Evolutionary conservation across 345 rosid species (phyloP).

Genomic region (Draba incana): DNA sequence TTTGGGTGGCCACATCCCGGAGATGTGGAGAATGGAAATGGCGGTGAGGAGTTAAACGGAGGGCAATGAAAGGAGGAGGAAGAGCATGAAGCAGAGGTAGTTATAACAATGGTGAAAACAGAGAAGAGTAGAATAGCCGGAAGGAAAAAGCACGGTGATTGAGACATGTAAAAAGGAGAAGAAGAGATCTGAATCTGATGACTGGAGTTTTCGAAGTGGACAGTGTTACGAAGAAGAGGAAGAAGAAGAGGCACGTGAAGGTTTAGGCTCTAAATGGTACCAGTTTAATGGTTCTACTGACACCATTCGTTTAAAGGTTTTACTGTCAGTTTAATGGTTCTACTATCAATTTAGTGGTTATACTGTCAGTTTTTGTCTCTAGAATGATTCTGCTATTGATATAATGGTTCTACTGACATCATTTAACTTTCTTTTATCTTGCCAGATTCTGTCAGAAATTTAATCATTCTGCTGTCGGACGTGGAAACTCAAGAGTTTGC

Average conservation of each 20-base stretch:
- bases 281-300: too few species aligned
- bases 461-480: too few species aligned
- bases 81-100: slow-evolving; percentile 39
- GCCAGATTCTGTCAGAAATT: too few species aligned
- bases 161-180: slow-evolving; percentile 37
- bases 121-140: slow-evolving; percentile 13
- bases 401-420: too few species aligned
- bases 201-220: slow-evolving; percentile 25
- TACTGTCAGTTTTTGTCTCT: too few species aligned
- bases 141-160: slow-evolving; percentile 27
- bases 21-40: slow-evolving; percentile 73
- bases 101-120: slow-evolving; percentile 29
- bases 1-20: slow-evolving; percentile 85
- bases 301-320: too few species aligned
- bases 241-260: slow-evolving; percentile 42
- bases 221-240: slow-evolving; percentile 26
- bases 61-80: slow-evolving; percentile 53
- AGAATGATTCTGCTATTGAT: too few species aligned
- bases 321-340: too few species aligned
- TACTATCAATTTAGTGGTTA: too few species aligned
- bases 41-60: slow-evolving; percentile 65
- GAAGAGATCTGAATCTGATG: slow-evolving; percentile 32
- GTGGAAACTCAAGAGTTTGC: slow-evolving; percentile 19
- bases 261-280: too few species aligned
- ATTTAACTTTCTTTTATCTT: too few species aligned